phyloP scores from a whole-genome alignment of 2,329 filamentous ascomycete genomes.

The Botrytis galanthina region DNA sequence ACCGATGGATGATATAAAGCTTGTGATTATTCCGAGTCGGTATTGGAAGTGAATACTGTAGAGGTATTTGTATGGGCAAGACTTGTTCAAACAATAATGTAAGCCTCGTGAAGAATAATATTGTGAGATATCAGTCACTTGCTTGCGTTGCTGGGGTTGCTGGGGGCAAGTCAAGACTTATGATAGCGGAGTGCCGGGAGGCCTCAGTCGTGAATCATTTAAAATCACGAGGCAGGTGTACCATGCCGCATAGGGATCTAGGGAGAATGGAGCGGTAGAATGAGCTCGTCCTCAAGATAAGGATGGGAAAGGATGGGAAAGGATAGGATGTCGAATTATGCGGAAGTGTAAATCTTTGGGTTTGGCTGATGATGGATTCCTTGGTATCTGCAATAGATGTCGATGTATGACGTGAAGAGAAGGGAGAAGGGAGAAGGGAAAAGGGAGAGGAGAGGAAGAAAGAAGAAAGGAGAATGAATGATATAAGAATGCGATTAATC shows the following conservation, averaged over 20 bases:
- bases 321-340: not conserved
- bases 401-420: not conserved
- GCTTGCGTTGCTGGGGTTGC: not conserved
- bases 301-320: not conserved
- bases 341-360: not conserved
- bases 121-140: constrained; percentile 21
- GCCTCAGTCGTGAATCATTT: constrained; percentile 1
- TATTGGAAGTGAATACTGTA: not conserved
- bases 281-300: constrained; percentile 3
- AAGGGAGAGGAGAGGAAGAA: not conserved
- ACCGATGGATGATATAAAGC: constrained; percentile 5
- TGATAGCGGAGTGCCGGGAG: not conserved
- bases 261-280: not conserved
- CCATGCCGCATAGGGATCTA: not conserved
- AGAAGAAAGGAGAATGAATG: not conserved
- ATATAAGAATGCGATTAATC: not conserved
- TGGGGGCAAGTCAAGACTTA: constrained; percentile 8
- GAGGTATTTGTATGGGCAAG: not conserved
- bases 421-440: not conserved
- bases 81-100: not conserved
- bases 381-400: not conserved
- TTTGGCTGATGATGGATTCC: not conserved
- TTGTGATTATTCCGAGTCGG: not conserved
- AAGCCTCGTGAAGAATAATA: not conserved
- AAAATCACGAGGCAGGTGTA: constrained; percentile 2